These are phyloP conservation scores for Neofusicoccum kwambonambiense DNA, from an alignment of 2,329 filamentous ascomycete species.

Conservation along the genomic window DNA sequence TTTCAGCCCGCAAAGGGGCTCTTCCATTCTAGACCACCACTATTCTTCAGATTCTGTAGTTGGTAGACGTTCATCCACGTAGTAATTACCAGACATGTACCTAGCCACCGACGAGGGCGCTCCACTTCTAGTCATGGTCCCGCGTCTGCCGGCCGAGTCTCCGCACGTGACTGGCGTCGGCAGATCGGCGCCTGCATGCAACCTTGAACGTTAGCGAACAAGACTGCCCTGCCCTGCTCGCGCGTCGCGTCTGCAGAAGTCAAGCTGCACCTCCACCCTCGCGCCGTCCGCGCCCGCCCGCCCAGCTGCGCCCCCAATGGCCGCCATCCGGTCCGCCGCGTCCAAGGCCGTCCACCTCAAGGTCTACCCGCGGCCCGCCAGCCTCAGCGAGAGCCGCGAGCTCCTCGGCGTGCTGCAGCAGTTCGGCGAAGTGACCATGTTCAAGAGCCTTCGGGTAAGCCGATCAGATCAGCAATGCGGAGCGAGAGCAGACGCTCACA, in stretches of 20 bases:
- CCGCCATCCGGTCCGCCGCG: conserved; percentile 18
- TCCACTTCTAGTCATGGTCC: too few relatives aligned
- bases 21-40: not conserved
- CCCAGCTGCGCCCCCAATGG: not conserved
- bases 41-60: not conserved
- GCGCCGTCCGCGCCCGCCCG: not conserved
- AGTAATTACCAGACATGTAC: not conserved
- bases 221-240: not conserved
- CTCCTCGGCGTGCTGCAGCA: conserved; percentile 48
- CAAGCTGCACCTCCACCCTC: conserved; percentile 1
- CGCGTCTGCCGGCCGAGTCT: not conserved
- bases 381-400: conserved; percentile 50
- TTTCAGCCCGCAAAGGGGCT: conserved; percentile 8
- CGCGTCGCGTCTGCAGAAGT: not conserved
- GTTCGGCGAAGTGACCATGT: conserved; percentile 51
- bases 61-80: not conserved
- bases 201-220: conserved; percentile 2
- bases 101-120: not conserved
- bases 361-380: conserved; percentile 47
- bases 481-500: conserved; percentile 14
- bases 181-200: conserved; percentile 5
- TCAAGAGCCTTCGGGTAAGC: conserved; percentile 44
- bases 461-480: conserved; percentile 15
- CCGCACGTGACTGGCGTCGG: conserved; percentile 8
- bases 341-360: conserved; percentile 47